A percentile compares a stretch with the other conserved stretches of the same genome.
These are phyloP conservation scores for Aspergillus novofumigatus DNA, from an alignment of 2,329 filamentous ascomycete species.

Conservation along the genomic window DNA sequence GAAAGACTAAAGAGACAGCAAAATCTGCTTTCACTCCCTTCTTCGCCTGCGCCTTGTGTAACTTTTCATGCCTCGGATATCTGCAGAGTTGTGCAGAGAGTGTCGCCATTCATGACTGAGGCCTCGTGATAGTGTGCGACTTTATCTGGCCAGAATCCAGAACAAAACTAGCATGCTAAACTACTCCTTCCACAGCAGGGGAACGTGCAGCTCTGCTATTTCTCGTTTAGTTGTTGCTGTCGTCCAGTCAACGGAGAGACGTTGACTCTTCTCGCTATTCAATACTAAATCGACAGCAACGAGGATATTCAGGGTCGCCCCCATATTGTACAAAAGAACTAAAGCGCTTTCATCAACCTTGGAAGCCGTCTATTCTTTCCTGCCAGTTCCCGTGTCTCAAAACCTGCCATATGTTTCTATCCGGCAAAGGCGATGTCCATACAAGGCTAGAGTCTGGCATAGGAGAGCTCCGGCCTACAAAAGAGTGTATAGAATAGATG, in stretches of 20 bases:
- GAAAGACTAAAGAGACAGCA: neutral
- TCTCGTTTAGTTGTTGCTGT: too few relatives aligned
- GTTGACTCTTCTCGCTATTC: too few relatives aligned
- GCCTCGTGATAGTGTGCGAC: neutral
- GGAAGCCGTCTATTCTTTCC: conserved; percentile 71
- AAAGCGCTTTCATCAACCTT: conserved; percentile 62
- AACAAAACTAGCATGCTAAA: neutral
- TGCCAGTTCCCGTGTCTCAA: conserved; percentile 70
- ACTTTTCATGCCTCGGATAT: neutral
- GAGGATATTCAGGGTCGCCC: too few relatives aligned
- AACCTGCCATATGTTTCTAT: conserved; percentile 53
- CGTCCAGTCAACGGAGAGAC: too few relatives aligned
- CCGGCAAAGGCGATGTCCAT: neutral
- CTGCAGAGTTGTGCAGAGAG: neutral
- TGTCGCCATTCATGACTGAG: neutral
- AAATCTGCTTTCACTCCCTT: too few relatives aligned
- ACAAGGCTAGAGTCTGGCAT: neutral
- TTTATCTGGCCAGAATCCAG: neutral
- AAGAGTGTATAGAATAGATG: neutral
- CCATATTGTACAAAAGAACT: conserved; percentile 14
- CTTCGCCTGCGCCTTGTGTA: neutral
- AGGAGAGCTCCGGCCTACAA: neutral
- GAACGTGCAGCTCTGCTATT: too few relatives aligned
- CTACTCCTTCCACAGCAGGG: neutral
- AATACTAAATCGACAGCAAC: too few relatives aligned